Conservation (phyloP, 768 basidiomycete species). For the Trichaptum fuscoviolaceum region DNA sequence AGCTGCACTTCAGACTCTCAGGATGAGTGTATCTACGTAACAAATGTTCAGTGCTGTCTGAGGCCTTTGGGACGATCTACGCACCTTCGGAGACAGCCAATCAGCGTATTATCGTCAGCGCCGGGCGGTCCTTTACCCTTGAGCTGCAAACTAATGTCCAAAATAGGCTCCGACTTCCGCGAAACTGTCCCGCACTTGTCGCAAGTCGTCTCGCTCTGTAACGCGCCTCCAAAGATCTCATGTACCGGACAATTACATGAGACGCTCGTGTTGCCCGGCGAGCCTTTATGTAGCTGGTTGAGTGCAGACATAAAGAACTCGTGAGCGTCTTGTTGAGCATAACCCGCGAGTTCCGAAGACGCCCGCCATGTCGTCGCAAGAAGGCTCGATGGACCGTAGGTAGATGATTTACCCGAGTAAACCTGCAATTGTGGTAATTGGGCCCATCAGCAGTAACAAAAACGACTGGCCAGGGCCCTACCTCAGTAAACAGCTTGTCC, state of each 20-base stretch:
- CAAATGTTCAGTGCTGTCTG: background rate
- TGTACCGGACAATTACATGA: constrained; percentile 91
- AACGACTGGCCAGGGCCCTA: constrained; percentile 17
- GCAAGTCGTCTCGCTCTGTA: constrained; percentile 88
- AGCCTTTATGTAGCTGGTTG: constrained; percentile 82
- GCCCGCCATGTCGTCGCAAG: constrained; percentile 79
- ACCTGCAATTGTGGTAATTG: constrained; percentile 25
- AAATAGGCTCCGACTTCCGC: constrained; percentile 79
- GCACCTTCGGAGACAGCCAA: constrained; percentile 70
- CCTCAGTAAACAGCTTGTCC: constrained; percentile 81
- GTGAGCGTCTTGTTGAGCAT: constrained; percentile 93
- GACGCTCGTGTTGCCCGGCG: constrained; percentile 66
- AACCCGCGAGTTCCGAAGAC: constrained; percentile 78
- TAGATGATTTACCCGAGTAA: constrained; percentile 42
- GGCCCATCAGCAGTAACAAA: background rate
- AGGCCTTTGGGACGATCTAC: constrained; percentile 9
- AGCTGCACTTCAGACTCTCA: constrained; percentile 84
- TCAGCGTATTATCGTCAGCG: constrained; percentile 56
- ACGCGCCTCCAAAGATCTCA: constrained; percentile 77
- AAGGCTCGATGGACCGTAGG: constrained; percentile 80
- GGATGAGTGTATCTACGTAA: constrained; percentile 69
- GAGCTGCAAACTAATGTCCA: constrained; percentile 87
- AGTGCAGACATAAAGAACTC: constrained; percentile 80
- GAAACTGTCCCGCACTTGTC: constrained; percentile 77
- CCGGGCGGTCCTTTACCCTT: constrained; percentile 45